Base-by-base conservation (phyloP, 2,329 filamentous ascomycete species). In the Colletotrichum lentis region DNA sequence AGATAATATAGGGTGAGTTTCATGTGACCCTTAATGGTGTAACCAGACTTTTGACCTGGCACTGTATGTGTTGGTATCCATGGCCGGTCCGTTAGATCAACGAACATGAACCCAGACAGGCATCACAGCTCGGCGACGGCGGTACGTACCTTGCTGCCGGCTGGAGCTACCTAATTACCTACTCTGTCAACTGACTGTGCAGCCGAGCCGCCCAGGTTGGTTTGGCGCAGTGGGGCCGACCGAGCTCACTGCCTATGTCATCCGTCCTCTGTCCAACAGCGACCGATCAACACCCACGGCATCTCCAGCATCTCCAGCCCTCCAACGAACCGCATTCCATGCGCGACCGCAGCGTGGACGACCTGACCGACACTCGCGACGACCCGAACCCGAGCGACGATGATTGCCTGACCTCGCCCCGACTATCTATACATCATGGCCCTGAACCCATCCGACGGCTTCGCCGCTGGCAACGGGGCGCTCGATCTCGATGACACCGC, bases 381-480 rank as follows among this genome's bases (percentile, higher is more conserved):
- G 24, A 64, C 11, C 16, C 55, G 14, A 50, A 49, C 11, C 37
- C 52, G 39, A 67, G 56, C 63, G 57, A 67, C 41, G 41, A 69
- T 69, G 67, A 49, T 20, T 43, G 61, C 37, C 65, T 70, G 68
- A 68, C 37, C 60, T 27, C 50, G 37, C 27, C 24, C 20, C 20
- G 54, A 56, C 20, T n/a, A 22, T 18, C 20, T 14, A 22, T n/a
- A 16, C 37, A 66, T 18, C 62, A 93, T 93, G 91, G 89, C 90
- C 81, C 86, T 91, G 81, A 87, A 91, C 77, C 80, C 85, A 75
- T 85, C 88, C 76, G 89, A 88, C 82, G 91, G 91, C 83, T 93
- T 94, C 82, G 87, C 88, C 76, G 87, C 89, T 76, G 86, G 84
- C 78, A 78, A 80, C 75, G 85, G 87, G 74, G 86, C 79, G 61